Evolutionary conservation across 75 land plant genomes (phyloP).

Genomic region (Isoetes taiwanensis): DNA sequence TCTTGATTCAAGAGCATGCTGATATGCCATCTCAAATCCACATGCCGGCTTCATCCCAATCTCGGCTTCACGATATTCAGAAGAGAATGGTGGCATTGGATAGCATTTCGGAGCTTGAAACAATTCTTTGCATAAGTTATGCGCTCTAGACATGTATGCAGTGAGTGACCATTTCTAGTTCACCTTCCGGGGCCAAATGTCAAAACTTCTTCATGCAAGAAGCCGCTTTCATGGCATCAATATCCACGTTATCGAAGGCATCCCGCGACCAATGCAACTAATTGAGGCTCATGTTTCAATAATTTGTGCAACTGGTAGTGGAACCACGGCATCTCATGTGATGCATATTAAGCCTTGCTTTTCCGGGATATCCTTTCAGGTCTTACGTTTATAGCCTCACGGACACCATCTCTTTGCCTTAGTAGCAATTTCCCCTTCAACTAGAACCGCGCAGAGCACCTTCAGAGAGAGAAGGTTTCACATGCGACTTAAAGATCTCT

Average conservation of each 20-base stretch:
- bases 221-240: constrained; percentile 83
- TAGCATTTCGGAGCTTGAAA: constrained; percentile 81
- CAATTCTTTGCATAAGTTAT: constrained; percentile 66
- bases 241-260: constrained; percentile 76
- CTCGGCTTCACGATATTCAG: constrained; percentile 46
- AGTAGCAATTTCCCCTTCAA: constrained; percentile 14
- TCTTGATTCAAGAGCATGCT: too few species aligned
- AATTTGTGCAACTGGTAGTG: constrained; percentile 60
- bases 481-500: constrained; percentile 9
- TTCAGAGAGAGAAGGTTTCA: constrained; percentile 15
- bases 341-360: constrained; percentile 54
- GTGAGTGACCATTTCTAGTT: constrained; percentile 50
- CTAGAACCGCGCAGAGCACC: constrained; percentile 24
- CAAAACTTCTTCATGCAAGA: constrained; percentile 57
- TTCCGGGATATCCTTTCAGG: constrained; percentile 44
- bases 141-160: constrained; percentile 81
- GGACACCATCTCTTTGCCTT: constrained; percentile 41
- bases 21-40: constrained; percentile 97
- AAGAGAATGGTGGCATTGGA: constrained; percentile 42
- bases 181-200: too few species aligned
- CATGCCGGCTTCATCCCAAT: constrained; percentile 89
- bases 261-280: constrained; percentile 76
- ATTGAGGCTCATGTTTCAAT: constrained; percentile 75
- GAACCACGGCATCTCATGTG: constrained; percentile 54
- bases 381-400: constrained; percentile 24